phyloP scores from a whole-genome alignment of 1,284 basidiomycete species.

The Ceraceosorus guamensis region DNA sequence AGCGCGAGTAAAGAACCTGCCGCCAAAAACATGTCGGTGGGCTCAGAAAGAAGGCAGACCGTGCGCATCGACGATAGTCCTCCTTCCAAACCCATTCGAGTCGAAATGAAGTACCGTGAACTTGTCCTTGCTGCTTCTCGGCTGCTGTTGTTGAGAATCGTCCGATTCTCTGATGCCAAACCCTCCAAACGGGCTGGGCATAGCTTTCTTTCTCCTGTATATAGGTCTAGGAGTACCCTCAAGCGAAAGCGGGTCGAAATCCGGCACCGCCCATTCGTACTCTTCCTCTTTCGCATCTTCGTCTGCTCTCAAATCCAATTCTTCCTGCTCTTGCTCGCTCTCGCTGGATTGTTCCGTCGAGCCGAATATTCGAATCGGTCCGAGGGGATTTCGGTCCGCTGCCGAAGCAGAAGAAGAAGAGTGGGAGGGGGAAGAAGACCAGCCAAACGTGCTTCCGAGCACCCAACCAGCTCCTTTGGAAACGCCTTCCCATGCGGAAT shows the following conservation, averaged over 20 bases:
- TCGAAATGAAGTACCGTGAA: no score
- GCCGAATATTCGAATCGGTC: neutral
- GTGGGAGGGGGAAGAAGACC: neutral
- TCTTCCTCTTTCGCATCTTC: conserved; percentile 17
- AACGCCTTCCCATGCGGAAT: conserved; percentile 1
- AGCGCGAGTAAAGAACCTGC: no score
- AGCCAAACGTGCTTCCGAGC: conserved; percentile 1
- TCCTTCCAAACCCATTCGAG: no score
- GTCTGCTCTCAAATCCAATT: neutral
- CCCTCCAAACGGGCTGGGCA: conserved; percentile 17
- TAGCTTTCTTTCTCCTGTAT: conserved; percentile 23
- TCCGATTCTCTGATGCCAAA: conserved; percentile 12
- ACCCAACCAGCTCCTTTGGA: conserved; percentile 13
- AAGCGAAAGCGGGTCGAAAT: conserved; percentile 20
- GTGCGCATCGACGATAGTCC: no score
- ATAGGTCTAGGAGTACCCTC: conserved; percentile 24
- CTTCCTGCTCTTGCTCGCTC: neutral
- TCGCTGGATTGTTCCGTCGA: neutral
- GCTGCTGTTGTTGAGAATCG: neutral
- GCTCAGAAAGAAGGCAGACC: no score
- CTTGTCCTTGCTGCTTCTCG: no score
- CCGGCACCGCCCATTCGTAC: conserved; percentile 28
- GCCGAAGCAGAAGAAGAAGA: neutral
- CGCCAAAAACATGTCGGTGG: no score
- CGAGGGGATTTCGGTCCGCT: neutral